Evolutionary conservation across 768 basidiomycete species (phyloP).

Genomic region (Tricholoma terreum): DNA sequence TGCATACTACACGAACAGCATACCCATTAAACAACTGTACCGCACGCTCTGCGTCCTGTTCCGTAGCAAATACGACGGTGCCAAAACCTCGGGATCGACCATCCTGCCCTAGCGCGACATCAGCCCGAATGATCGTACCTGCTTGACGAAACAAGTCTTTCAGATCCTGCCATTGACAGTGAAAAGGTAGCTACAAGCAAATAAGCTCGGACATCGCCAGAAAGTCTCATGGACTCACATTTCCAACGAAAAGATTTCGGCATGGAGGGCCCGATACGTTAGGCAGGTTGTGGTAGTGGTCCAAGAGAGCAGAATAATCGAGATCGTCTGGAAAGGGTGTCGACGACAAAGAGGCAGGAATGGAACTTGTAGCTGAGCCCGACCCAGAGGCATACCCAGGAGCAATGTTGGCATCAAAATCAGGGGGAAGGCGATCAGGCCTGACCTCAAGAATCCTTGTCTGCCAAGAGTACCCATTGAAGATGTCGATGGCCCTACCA

Average conservation of each 20-base stretch:
- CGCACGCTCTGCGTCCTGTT: conserved; percentile 81
- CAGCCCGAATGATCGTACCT: conserved; percentile 86
- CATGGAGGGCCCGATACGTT: conserved; percentile 26
- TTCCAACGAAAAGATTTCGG: conserved; percentile 82
- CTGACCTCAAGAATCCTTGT: conserved; percentile 89
- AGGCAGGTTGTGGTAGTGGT: conserved; percentile 27
- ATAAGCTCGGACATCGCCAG: conserved; percentile 7
- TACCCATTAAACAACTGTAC: conserved; percentile 90
- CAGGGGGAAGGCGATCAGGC: conserved; percentile 75
- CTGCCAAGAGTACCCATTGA: conserved; percentile 98
- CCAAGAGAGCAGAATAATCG: conserved; percentile 19
- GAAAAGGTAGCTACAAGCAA: conserved; percentile 72
- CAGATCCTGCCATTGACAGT: conserved; percentile 97
- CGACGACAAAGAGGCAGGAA: neutral
- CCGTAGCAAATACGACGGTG: conserved; percentile 82
- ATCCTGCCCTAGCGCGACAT: conserved; percentile 84
- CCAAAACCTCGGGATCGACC: conserved; percentile 92
- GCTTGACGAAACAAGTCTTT: conserved; percentile 94
- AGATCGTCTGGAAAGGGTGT: conserved; percentile 10
- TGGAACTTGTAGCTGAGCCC: neutral
- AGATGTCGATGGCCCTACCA: conserved; percentile 90
- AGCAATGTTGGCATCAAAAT: conserved; percentile 43
- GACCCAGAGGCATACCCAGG: conserved; percentile 12
- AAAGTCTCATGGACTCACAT: conserved; percentile 50
- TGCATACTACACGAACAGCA: conserved; percentile 23